Evolutionary conservation across 345 rosid species (phyloP), one percentile per base, ranked within the genome.

Genomic region (Hypericum androsaemum): DNA sequence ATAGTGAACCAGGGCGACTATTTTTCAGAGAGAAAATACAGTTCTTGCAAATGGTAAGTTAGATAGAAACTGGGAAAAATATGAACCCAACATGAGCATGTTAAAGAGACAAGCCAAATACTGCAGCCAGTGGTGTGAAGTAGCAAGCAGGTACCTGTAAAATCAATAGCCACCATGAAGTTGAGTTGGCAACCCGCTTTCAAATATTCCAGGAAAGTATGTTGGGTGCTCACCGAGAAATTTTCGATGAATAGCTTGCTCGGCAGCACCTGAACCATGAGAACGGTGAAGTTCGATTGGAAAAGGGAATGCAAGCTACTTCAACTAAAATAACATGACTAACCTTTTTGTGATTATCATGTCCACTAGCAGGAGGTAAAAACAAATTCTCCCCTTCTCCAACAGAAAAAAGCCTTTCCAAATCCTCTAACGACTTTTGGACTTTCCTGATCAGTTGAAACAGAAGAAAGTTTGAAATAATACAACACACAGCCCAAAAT

Each of bases 101-200:
- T 22, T 4, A 22, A 22, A 22, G 4, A 22, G 32, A 22, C 32
- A 22, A 22, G 32, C 32, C 32, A 22, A 22, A 22, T 22, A 22
- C 32, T 22, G 32, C 32, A 22, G n/a, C 15, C 38, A 6, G 6
- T 49, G 6, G 13, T 32, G 43, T 44, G 40, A 60, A 43, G 42
- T 6, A 6, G 7, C 12, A 44, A 66, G 58, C 14, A 52, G 42
- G 48, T 69, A 90, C 98, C 98, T 1, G 98, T 90, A 69, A 84
- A 90, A 77, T 90, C 98, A 62, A 90, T 64, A 52, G 98, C 98
- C 58, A 84, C 87, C 96, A 90, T 90, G 80, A 86, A 86, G 73
- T 82, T 86, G 56, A 90, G 69, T 66, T 90, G 92, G 40, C 74
- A 90, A 56, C 98, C 98, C 39, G 67, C 81, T 32, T 75, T 78